Base-by-base conservation (phyloP, 371 early-diverging fungal species). In the Parasitella parasitica region DNA sequence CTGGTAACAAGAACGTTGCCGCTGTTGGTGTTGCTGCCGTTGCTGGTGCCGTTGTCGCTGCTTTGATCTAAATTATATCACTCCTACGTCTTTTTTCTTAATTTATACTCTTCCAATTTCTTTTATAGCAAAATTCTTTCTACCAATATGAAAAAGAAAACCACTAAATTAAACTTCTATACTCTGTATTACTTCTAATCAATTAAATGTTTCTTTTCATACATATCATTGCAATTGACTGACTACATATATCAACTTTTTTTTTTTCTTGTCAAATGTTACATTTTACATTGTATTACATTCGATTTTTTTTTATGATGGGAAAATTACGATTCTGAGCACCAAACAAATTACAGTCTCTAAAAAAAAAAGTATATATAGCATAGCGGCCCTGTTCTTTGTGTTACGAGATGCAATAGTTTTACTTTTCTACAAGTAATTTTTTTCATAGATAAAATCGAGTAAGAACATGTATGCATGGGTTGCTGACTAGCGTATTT, bases 11-110 rank as follows among this genome's bases (percentile, higher is more conserved):
- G 72, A 68, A 68, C 59, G 52, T 53, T 28, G 64, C 61, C 32
- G 67, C 65, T 50, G 52, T 64, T 54, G 72, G 69, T 68, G 65
- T 43, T 55, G 43, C 57, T 20, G 72, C 61, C 32, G 61, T 61
- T 38, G 72, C 65, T 46, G 72, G 69, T 61, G 72, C 72, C 52
- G 72, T 64, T 27, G 69, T 57, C 32, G 69, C 69, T 49, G 64
- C 64, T 54, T 57, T 69, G 61, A 56, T 69, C 49, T 69, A 69
- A 69, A 57, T 54, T 39, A 49, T 49, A 49, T 49, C 36, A 30
- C 12, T 32, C 11, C 4, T 22, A 24, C 27, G 13, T 55, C 28
- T 35, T 36, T 49, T 48, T 36, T 37, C n/a, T 18, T 54, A 37
- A 54, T 38, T 54, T 54, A 35, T 30, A 35, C 22, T 54, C 27